A percentile compares a stretch with the other conserved stretches of the same genome.
Evolutionary conservation across 306 rosid species (phyloP).

Genomic region (Castanea crenata): DNA sequence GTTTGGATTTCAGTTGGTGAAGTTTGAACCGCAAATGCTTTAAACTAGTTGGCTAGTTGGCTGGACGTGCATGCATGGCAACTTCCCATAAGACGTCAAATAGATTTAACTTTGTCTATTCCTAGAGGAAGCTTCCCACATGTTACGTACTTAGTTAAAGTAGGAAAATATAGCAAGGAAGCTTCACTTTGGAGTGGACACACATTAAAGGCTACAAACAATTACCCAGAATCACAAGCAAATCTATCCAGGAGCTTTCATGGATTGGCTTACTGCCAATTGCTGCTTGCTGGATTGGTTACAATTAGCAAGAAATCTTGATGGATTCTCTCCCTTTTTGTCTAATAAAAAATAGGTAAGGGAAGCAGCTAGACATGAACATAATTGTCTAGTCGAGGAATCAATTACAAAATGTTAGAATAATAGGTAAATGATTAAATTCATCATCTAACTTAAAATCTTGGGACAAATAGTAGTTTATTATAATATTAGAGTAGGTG

Average conservation of each 20-base stretch:
- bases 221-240: constrained; percentile 1
- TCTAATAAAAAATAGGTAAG: no score
- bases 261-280: not conserved
- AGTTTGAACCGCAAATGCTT: not conserved
- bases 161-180: not conserved
- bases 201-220: not conserved
- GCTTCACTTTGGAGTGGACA: not conserved
- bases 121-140: not conserved
- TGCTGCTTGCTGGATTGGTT: not conserved
- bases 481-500: no score
- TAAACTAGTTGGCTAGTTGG: not conserved
- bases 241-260: not conserved
- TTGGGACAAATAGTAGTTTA: no score
- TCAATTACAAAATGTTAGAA: no score
- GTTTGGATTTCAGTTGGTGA: not conserved
- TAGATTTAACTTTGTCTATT: not conserved
- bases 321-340: not conserved
- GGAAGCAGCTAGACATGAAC: no score
- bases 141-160: not conserved
- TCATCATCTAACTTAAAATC: no score
- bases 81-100: not conserved
- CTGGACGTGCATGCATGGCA: not conserved
- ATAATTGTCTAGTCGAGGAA: no score
- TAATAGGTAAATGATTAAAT: no score
- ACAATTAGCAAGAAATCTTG: not conserved